These are phyloP conservation scores for Pythium guiyangense DNA, from an alignment of 352 stramenopile species.

Conservation along the genomic window DNA sequence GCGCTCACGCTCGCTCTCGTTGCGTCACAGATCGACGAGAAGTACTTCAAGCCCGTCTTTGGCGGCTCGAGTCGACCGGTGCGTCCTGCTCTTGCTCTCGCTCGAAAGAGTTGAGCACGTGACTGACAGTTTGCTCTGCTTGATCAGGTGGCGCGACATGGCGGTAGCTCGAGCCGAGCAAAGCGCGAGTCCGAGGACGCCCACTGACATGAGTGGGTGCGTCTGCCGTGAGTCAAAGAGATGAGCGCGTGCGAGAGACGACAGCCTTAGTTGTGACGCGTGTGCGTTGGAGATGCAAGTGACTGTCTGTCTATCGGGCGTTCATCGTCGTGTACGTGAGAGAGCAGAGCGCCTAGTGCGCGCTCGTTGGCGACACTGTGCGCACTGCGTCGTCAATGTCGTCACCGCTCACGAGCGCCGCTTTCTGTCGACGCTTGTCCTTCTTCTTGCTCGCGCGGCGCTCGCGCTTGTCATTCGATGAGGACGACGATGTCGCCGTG, in stretches of 20 bases:
- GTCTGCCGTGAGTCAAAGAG: background rate
- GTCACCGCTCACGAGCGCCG: background rate
- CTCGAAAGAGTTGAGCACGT: background rate
- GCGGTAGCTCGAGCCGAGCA: background rate
- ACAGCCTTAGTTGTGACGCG: too few relatives aligned
- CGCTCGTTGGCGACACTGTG: slow-evolving; percentile 6
- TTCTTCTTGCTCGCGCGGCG: slow-evolving; percentile 15
- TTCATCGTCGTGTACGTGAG: background rate
- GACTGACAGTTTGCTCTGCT: too few relatives aligned
- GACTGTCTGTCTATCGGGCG: background rate
- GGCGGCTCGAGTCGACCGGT: slow-evolving; percentile 30
- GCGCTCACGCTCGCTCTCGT: too few relatives aligned
- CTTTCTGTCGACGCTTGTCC: slow-evolving; percentile 10
- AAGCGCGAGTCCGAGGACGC: slow-evolving; percentile 4
- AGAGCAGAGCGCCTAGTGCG: background rate
- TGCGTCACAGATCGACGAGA: slow-evolving; percentile 47
- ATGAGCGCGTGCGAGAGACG: too few relatives aligned
- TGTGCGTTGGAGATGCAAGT: too few relatives aligned
- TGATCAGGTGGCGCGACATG: slow-evolving; percentile 8
- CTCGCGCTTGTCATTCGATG: slow-evolving; percentile 12
- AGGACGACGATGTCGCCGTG: background rate
- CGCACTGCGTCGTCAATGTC: background rate
- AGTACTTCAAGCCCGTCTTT: slow-evolving; percentile 67
- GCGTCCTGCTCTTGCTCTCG: background rate
- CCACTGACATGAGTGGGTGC: background rate